phyloP scores from a whole-genome alignment of 768 basidiomycete species.

The Pleurotus platypus region DNA sequence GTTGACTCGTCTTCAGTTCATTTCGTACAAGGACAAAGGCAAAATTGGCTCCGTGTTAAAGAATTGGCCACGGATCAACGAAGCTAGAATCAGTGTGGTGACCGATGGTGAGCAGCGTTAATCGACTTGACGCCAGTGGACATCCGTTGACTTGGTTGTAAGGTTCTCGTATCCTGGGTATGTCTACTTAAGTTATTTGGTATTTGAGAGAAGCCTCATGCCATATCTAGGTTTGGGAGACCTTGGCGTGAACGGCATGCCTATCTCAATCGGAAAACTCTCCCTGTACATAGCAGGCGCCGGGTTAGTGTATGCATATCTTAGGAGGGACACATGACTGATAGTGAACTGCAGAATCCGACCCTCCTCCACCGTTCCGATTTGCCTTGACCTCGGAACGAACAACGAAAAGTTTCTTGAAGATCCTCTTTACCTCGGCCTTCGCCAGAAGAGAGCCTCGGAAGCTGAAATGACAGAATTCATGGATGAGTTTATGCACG shows the following conservation, averaged over 20 bases:
- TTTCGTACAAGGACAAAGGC: conserved; percentile 84
- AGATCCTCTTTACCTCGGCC: conserved; percentile 88
- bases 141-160: conserved; percentile 18
- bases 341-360: conserved; percentile 49
- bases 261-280: conserved; percentile 89
- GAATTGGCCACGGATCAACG: conserved; percentile 68
- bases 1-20: conserved; percentile 38
- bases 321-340: not conserved
- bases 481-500: conserved; percentile 92
- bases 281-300: conserved; percentile 89
- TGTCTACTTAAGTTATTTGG: conserved; percentile 24
- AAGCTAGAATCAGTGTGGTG: conserved; percentile 88
- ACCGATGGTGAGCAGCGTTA: conserved; percentile 65
- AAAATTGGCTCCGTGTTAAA: conserved; percentile 65
- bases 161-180: conserved; percentile 86
- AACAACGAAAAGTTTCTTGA: conserved; percentile 77
- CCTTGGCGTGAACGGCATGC: conserved; percentile 81
- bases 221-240: conserved; percentile 77
- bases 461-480: conserved; percentile 70
- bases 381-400: conserved; percentile 86
- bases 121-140: not conserved
- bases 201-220: not conserved
- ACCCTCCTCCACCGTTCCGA: conserved; percentile 75
- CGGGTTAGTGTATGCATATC: conserved; percentile 46
- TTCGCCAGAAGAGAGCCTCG: conserved; percentile 64